A percentile compares a stretch with the other conserved stretches of the same genome.
These are phyloP conservation scores for Eutrema yunnanense DNA, from an alignment of 345 rosid species.

Conservation along the genomic window DNA sequence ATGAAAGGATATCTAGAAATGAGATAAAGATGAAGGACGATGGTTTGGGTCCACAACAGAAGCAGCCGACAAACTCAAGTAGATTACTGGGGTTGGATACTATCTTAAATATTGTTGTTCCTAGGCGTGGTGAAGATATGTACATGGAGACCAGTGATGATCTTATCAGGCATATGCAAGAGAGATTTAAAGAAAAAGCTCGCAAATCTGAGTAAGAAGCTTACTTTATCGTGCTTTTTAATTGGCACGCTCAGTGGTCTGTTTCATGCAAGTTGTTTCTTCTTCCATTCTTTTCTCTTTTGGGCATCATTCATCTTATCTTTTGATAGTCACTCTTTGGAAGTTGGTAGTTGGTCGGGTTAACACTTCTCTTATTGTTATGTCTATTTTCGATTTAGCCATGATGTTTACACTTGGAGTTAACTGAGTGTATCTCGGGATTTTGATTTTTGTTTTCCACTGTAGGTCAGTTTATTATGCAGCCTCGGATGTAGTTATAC, in stretches of 20 bases:
- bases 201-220: conserved; percentile 93
- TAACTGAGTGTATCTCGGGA: neutral
- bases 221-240: conserved; percentile 3
- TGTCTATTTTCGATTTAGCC: neutral
- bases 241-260: conserved; percentile 9
- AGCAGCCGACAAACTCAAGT: conserved; percentile 71
- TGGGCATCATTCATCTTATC: conserved; percentile 9
- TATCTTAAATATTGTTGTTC: conserved; percentile 96
- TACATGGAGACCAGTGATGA: conserved; percentile 93
- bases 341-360: conserved; percentile 13
- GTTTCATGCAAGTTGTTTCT: conserved; percentile 5
- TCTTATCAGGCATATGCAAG: conserved; percentile 97
- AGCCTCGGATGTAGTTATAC: conserved; percentile 95
- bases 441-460: conserved; percentile 28
- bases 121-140: conserved; percentile 75
- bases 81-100: conserved; percentile 81
- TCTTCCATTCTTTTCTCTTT: conserved; percentile 2
- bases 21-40: conserved; percentile 99
- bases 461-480: conserved; percentile 99
- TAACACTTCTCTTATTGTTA: neutral
- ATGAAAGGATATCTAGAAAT: conserved; percentile 85
- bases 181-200: conserved; percentile 95
- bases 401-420: neutral
- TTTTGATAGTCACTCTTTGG: conserved; percentile 1
- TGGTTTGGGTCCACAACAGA: conserved; percentile 73